Conservation (phyloP, 768 basidiomycete species). For the Leccinum incarnatum region DNA sequence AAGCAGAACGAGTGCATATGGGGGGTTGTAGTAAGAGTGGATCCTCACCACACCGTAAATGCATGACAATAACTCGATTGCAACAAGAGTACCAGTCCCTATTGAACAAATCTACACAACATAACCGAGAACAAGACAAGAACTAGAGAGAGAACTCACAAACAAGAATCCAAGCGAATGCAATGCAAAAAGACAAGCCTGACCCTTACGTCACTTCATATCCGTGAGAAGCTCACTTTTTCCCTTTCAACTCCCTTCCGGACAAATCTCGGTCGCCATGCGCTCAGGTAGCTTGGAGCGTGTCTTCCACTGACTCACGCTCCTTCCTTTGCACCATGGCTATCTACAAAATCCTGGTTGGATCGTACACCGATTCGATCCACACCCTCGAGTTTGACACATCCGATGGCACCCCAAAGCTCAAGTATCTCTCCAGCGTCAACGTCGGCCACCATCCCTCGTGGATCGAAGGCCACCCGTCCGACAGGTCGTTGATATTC, state of each 20-base stretch:
- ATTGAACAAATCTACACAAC: conserved; percentile 15
- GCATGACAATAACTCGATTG: not conserved
- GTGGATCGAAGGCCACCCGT: conserved; percentile 68
- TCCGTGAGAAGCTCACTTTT: no score
- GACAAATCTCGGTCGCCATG: no score
- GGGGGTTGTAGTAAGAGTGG: not conserved
- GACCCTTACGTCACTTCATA: no score
- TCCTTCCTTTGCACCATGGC: conserved; percentile 18
- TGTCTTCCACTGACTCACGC: no score
- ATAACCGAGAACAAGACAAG: conserved; percentile 3
- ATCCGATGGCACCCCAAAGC: conserved; percentile 47
- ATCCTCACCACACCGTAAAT: not conserved
- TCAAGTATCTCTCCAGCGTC: conserved; percentile 45
- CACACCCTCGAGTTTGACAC: conserved; percentile 62
- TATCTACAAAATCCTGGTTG: conserved; percentile 48
- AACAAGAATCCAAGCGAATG: conserved; percentile 16
- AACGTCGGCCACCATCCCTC: conserved; percentile 65
- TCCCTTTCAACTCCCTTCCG: no score
- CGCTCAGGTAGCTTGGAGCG: no score
- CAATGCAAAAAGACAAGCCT: conserved; percentile 9
- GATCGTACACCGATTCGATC: conserved; percentile 64
- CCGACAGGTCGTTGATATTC: conserved; percentile 56
- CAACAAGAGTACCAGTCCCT: conserved; percentile 25
- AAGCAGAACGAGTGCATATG: conserved; percentile 7
- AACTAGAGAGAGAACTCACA: conserved; percentile 1